These are phyloP conservation scores for Erythrophleum fordii DNA, from an alignment of 306 rosid species.

Conservation along the genomic window DNA sequence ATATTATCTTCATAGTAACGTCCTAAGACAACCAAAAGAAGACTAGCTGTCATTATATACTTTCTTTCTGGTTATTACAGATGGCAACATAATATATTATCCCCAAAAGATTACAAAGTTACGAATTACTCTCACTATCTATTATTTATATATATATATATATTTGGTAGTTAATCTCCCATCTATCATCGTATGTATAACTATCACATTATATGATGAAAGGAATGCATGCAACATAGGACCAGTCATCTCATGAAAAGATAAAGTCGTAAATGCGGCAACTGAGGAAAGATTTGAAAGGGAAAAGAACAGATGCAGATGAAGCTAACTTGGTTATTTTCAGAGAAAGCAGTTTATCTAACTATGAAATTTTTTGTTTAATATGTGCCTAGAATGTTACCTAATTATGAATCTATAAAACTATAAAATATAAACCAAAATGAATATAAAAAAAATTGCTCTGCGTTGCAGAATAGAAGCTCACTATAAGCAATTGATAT, in stretches of 20 bases:
- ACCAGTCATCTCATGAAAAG: neutral
- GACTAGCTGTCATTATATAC: neutral
- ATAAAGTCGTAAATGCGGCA: neutral
- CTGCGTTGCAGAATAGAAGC: neutral
- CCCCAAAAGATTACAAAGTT: neutral
- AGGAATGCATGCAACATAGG: neutral
- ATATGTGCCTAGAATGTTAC: neutral
- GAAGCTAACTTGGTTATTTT: neutral
- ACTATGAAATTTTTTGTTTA: neutral
- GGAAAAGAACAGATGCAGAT: neutral
- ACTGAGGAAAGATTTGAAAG: neutral
- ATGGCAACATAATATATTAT: neutral
- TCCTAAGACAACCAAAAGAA: slow-evolving; percentile 52
- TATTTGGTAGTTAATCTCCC: neutral
- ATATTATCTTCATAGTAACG: slow-evolving; percentile 79
- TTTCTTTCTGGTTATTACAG: slow-evolving; percentile 1
- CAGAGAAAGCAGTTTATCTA: neutral
- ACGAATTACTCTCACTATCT: neutral
- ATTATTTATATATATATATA: too few species aligned
- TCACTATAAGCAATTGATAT: neutral
- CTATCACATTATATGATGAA: neutral
- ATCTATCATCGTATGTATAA: neutral
- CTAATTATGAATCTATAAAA: neutral
- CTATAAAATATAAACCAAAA: neutral
- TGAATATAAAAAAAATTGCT: neutral